phyloP scores from a whole-genome alignment of 148 eudicot species.

The Rheum nobile region DNA sequence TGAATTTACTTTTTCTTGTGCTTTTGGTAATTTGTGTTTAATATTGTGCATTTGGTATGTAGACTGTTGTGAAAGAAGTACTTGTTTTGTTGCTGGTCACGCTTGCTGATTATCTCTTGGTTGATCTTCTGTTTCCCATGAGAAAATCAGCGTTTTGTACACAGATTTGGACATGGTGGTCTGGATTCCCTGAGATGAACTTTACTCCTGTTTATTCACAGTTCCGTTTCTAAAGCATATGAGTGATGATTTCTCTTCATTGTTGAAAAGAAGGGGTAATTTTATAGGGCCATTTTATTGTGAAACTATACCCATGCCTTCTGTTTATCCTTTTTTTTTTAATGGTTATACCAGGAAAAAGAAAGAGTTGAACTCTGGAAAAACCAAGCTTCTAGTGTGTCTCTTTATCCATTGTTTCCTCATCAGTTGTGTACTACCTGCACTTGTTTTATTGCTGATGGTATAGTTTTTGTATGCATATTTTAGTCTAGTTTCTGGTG shows the following conservation, averaged over 20 bases:
- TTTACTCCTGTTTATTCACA: background rate
- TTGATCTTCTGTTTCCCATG: slow-evolving; percentile 1
- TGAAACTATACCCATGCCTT: background rate
- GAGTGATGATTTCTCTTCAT: background rate
- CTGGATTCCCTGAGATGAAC: background rate
- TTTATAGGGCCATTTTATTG: background rate
- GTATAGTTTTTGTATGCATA: too few relatives aligned
- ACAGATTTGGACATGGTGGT: background rate
- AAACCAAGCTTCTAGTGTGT: too few relatives aligned
- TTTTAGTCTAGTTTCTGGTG: background rate
- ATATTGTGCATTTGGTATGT: background rate
- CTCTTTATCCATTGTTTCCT: too few relatives aligned
- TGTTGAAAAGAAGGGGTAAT: background rate
- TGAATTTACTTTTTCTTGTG: background rate
- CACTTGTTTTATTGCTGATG: too few relatives aligned
- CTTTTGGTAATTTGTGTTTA: background rate
- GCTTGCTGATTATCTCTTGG: background rate
- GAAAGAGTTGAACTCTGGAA: background rate
- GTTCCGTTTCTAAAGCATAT: background rate
- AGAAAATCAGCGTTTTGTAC: background rate
- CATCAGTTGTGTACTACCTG: too few relatives aligned
- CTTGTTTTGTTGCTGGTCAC: background rate
- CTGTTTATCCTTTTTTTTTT: background rate
- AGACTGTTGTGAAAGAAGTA: background rate
- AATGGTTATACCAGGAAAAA: too few relatives aligned